Evolutionary conservation across 805 yeast species (phyloP).

Genomic region (Hanseniaspora thailandica): DNA sequence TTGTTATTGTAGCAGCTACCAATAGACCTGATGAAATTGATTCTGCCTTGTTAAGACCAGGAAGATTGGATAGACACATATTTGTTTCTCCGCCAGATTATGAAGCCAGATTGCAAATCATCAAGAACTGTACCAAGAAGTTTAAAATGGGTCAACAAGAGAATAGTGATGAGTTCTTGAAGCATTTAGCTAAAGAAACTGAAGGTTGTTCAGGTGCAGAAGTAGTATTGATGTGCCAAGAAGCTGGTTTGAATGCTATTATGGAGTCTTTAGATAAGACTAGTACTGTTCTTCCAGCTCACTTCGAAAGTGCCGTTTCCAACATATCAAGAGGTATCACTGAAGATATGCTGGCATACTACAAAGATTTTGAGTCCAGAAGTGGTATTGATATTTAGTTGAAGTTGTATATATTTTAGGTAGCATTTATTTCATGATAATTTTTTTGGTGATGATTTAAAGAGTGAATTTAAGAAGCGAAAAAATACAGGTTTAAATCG

Average conservation of each 20-base stretch:
- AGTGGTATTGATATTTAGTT: conserved; percentile 26
- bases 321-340: conserved; percentile 73
- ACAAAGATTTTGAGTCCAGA: conserved; percentile 37
- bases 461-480: too few relatives aligned
- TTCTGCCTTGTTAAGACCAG: conserved; percentile 87
- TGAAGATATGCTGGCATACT: conserved; percentile 70
- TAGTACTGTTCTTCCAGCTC: conserved; percentile 42
- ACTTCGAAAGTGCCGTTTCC: conserved; percentile 58
- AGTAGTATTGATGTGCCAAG: conserved; percentile 81
- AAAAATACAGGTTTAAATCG: too few relatives aligned
- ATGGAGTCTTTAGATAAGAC: conserved; percentile 55
- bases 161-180: conserved; percentile 31
- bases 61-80: conserved; percentile 84
- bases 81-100: conserved; percentile 87
- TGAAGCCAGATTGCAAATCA: conserved; percentile 67
- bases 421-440: neutral
- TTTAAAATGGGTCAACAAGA: conserved; percentile 44
- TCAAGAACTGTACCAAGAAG: conserved; percentile 53
- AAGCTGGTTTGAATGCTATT: conserved; percentile 89
- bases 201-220: conserved; percentile 97
- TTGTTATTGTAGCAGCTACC: conserved; percentile 89
- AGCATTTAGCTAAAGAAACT: conserved; percentile 44
- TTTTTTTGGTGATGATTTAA: too few relatives aligned
- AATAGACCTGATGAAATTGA: conserved; percentile 90
- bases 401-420: neutral